Evolutionary conservation across 495 filamentous ascomycete genomes (phyloP).

Genomic region (Saxophila tyrrhenica): DNA sequence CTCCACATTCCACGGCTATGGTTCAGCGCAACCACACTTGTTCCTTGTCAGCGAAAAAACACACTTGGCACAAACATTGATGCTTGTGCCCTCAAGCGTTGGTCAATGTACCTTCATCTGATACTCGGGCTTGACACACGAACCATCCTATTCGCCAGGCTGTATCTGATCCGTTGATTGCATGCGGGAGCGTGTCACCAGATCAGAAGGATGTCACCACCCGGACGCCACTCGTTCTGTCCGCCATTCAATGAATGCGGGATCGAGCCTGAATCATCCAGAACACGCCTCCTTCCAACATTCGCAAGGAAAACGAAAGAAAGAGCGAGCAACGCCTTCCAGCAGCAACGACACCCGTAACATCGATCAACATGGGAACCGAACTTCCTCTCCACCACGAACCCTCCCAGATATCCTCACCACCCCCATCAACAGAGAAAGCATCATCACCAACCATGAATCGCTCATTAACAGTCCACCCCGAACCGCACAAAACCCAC

Average conservation of each 20-base stretch:
- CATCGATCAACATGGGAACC: background rate
- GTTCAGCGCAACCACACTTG: background rate
- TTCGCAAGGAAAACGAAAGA: background rate
- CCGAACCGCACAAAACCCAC: slow-evolving; percentile 5
- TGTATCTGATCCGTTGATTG: background rate
- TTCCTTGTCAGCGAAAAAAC: background rate
- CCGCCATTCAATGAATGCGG: background rate
- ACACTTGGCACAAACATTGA: background rate
- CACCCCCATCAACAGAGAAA: background rate
- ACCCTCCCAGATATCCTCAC: background rate
- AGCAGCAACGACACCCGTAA: too few species aligned
- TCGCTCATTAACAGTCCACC: background rate
- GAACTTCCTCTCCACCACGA: background rate
- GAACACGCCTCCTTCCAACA: background rate
- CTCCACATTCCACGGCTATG: background rate
- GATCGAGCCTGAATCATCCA: background rate
- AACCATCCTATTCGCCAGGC: background rate
- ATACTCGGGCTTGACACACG: background rate
- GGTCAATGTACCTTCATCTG: background rate
- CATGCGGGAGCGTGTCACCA: too few species aligned
- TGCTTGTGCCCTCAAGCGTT: background rate
- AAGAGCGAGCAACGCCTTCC: background rate
- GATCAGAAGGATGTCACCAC: background rate
- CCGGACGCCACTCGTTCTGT: background rate
- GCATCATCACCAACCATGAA: background rate